A percentile compares a stretch with the other conserved stretches of the same genome.
These are phyloP conservation scores for Fusarium sp. DNA, from an alignment of 2,329 filamentous ascomycete species.

Conservation along the genomic window DNA sequence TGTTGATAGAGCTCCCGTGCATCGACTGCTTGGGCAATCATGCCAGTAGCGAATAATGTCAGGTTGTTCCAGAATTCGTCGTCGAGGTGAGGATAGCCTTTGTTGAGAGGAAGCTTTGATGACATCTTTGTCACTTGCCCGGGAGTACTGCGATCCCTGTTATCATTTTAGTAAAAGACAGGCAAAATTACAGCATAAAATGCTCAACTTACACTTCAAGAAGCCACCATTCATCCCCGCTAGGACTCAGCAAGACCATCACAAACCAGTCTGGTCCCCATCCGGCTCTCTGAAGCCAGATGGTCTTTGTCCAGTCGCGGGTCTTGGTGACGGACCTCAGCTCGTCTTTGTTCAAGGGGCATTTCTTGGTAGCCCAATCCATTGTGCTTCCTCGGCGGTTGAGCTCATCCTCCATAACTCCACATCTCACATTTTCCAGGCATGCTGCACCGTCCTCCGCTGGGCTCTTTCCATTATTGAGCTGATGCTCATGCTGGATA, in stretches of 20 bases:
- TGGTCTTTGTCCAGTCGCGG: conserved; percentile 73
- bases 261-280: conserved; percentile 83
- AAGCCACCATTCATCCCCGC: conserved; percentile 86
- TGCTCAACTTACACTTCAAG: conserved; percentile 69
- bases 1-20: conserved; percentile 63
- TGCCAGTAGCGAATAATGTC: conserved; percentile 64
- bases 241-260: conserved; percentile 77
- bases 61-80: conserved; percentile 68
- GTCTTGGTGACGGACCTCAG: conserved; percentile 74
- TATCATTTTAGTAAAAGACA: conserved; percentile 34
- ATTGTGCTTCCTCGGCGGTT: conserved; percentile 71
- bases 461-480: conserved; percentile 74
- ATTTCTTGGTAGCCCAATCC: conserved; percentile 73
- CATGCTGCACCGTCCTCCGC: conserved; percentile 69
- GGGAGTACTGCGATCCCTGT: conserved; percentile 49
- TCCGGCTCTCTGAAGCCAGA: conserved; percentile 79
- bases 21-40: conserved; percentile 67
- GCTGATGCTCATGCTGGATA: conserved; percentile 71
- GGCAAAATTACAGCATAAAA: not conserved
- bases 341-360: conserved; percentile 67
- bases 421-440: conserved; percentile 74
- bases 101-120: conserved; percentile 61
- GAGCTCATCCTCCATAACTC: conserved; percentile 74
- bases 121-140: conserved; percentile 52
- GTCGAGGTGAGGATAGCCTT: conserved; percentile 61